Percentiles rank a stretch among this genome's conserved stretches.
Evolutionary conservation across 2,329 filamentous ascomycete species (phyloP).

Genomic region (Coniochaeta sp.): DNA sequence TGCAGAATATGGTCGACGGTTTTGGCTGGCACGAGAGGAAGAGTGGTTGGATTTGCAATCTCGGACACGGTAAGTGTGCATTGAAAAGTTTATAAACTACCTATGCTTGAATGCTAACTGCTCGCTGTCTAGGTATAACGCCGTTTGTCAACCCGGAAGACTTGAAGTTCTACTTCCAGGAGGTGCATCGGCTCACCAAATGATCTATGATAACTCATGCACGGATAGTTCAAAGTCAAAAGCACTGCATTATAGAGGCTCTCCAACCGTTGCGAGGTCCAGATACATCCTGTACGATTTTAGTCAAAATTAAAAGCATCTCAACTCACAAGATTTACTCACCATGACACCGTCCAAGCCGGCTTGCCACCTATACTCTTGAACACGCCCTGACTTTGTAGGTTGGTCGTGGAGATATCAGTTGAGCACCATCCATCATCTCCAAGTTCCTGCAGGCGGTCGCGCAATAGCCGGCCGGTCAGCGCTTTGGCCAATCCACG

Average conservation of each 20-base stretch:
- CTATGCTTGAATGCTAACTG: conserved; percentile 8
- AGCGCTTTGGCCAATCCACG: conserved; percentile 56
- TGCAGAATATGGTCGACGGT: conserved; percentile 79
- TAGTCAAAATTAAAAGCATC: not conserved
- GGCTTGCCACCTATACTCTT: conserved; percentile 49
- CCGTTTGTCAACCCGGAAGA: conserved; percentile 91
- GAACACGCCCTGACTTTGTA: conserved; percentile 54
- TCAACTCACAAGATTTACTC: conserved; percentile 17
- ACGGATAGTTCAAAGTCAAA: not conserved
- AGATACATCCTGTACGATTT: not conserved
- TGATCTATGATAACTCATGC: not conserved
- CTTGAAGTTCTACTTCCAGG: conserved; percentile 87
- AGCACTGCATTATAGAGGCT: conserved; percentile 1
- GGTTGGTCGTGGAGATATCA: conserved; percentile 56
- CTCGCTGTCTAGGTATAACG: conserved; percentile 61
- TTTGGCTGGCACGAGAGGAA: conserved; percentile 70
- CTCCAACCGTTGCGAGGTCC: conserved; percentile 2
- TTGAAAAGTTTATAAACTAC: conserved; percentile 11
- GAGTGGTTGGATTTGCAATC: conserved; percentile 93
- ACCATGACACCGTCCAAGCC: conserved; percentile 54
- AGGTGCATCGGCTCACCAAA: conserved; percentile 68
- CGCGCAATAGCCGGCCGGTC: conserved; percentile 47
- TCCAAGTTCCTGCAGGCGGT: conserved; percentile 36
- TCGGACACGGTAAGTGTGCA: conserved; percentile 73
- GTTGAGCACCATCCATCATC: conserved; percentile 49